These are phyloP conservation scores for Candolleomyces aberdarensis DNA, from an alignment of 768 basidiomycete species.

Conservation along the genomic window DNA sequence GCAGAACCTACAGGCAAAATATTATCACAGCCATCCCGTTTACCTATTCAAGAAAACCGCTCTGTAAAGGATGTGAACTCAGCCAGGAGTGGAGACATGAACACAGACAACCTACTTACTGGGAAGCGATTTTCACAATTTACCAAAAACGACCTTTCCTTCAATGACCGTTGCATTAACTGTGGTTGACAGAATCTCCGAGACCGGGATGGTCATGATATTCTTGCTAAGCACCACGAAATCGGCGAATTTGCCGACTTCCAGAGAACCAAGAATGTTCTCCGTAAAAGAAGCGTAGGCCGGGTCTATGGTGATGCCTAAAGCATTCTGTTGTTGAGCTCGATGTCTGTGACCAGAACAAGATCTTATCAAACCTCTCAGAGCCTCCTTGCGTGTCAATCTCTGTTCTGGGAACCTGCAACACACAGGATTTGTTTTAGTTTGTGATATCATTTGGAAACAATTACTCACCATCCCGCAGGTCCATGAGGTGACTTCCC, in stretches of 20 bases:
- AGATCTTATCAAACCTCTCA: slow-evolving; percentile 47
- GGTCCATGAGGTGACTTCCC: slow-evolving; percentile 81
- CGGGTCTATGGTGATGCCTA: slow-evolving; percentile 84
- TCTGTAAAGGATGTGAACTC: too few relatives aligned
- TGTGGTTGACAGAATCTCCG: slow-evolving; percentile 61
- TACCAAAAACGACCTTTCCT: slow-evolving; percentile 49
- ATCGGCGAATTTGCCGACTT: slow-evolving; percentile 78
- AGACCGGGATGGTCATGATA: slow-evolving; percentile 63
- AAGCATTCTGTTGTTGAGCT: neutral
- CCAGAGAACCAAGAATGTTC: slow-evolving; percentile 68
- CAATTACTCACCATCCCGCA: slow-evolving; percentile 68
- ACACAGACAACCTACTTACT: too few relatives aligned
- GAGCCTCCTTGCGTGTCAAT: slow-evolving; percentile 71
- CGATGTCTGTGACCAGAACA: too few relatives aligned
- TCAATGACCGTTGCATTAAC: slow-evolving; percentile 80
- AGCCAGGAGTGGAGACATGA: too few relatives aligned
- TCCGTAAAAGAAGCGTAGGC: slow-evolving; percentile 88
- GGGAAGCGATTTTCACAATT: slow-evolving; percentile 15
- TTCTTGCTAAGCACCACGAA: slow-evolving; percentile 82
- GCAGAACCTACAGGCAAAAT: neutral
- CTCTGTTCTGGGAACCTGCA: slow-evolving; percentile 80
- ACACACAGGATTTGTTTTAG: neutral
- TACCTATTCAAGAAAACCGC: too few relatives aligned
- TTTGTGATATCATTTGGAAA: neutral
- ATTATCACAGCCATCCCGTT: too few relatives aligned